These are phyloP conservation scores for Ophiostoma pallidulum DNA, from an alignment of 2,329 filamentous ascomycete genomes.

Conservation along the genomic window DNA sequence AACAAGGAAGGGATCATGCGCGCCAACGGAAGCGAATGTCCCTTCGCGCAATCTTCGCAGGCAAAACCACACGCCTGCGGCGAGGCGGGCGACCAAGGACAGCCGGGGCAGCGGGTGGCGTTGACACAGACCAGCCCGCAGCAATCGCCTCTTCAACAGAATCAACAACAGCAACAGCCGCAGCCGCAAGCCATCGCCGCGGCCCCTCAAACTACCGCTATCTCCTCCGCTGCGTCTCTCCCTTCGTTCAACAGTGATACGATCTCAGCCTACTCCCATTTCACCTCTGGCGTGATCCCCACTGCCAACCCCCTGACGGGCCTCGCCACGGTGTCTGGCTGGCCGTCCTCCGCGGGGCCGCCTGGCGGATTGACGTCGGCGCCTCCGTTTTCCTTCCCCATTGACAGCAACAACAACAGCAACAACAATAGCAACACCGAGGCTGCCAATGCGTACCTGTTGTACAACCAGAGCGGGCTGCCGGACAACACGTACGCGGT, in stretches of 20 bases:
- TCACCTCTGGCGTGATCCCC: neutral
- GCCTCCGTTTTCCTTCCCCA: neutral
- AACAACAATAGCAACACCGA: neutral
- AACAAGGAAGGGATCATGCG: slow-evolving; percentile 11
- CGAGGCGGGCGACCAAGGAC: neutral
- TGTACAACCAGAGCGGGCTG: neutral
- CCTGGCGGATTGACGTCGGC: neutral
- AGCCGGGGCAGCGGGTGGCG: no score
- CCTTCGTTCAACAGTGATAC: neutral
- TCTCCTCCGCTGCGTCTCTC: no score
- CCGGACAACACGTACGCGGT: no score
- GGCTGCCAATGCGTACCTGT: neutral
- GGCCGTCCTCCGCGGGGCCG: neutral
- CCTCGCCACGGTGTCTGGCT: slow-evolving; percentile 1
- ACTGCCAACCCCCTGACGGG: neutral
- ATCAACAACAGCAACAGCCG: no score
- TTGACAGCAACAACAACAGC: neutral
- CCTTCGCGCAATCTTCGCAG: neutral
- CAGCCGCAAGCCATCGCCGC: no score
- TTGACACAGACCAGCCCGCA: no score
- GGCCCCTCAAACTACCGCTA: no score
- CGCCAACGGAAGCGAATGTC: neutral
- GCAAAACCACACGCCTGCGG: no score
- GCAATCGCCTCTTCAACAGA: neutral
- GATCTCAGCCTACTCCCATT: neutral